phyloP scores from a whole-genome alignment of 345 rosid genomes.

The Moricandia arvensis region DNA sequence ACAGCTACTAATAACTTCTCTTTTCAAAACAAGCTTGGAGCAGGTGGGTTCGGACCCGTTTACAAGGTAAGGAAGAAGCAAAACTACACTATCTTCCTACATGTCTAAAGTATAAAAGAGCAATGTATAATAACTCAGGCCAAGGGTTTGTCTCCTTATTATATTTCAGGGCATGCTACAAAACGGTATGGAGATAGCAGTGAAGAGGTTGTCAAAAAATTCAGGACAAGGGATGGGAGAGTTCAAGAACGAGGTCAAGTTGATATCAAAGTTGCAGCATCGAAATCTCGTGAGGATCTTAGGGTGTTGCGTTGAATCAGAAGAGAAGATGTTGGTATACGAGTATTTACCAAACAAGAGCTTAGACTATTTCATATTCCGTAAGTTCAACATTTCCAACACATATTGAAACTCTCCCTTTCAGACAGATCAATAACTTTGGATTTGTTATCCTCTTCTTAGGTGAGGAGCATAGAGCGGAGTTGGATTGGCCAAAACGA shows the following conservation, averaged over 20 bases:
- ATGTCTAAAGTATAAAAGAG: not conserved
- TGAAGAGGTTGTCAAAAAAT: conserved; percentile 48
- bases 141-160: not conserved
- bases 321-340: conserved; percentile 61
- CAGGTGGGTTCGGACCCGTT: conserved; percentile 74
- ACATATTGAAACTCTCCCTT: not conserved
- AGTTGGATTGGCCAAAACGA: conserved; percentile 55
- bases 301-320: conserved; percentile 56
- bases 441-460: not conserved
- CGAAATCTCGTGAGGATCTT: conserved; percentile 67
- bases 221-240: conserved; percentile 56
- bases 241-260: conserved; percentile 46
- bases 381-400: conserved; percentile 32
- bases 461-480: conserved; percentile 42
- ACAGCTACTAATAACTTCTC: conserved; percentile 57
- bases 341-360: conserved; percentile 66
- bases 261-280: conserved; percentile 64
- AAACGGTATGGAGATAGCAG: conserved; percentile 50
- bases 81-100: not conserved
- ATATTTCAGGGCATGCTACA: conserved; percentile 42
- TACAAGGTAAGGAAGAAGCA: conserved; percentile 50
- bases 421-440: not conserved
- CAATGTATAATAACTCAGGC: too few species aligned
- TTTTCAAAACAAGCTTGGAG: conserved; percentile 55
- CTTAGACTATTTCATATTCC: conserved; percentile 52